These are phyloP conservation scores for Halophytophthora batemanensis DNA, from an alignment of 352 stramenopile genomes.

Conservation along the genomic window DNA sequence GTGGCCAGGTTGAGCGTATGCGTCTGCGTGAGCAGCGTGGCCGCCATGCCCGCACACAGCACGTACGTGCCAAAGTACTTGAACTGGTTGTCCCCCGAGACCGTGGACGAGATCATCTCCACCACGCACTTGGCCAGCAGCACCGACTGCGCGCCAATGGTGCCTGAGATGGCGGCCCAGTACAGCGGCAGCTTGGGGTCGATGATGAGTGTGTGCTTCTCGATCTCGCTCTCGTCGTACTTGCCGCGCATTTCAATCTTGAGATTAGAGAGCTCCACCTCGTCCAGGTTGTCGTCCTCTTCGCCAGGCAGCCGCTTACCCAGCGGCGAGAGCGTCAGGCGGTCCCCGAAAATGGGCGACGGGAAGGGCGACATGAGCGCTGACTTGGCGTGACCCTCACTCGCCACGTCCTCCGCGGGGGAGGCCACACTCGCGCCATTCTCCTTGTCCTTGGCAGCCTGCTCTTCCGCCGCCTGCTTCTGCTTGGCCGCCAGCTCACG, in stretches of 20 bases:
- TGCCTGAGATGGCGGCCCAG: conserved; percentile 84
- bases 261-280: conserved; percentile 48
- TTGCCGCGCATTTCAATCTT: conserved; percentile 49
- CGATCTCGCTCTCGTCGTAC: conserved; percentile 61
- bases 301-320: conserved; percentile 34
- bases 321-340: conserved; percentile 40
- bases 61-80: conserved; percentile 83
- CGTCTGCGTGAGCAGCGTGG: conserved; percentile 76
- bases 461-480: conserved; percentile 20
- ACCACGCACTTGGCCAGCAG: conserved; percentile 83
- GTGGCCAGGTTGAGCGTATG: conserved; percentile 85
- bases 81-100: conserved; percentile 87
- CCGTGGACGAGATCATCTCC: conserved; percentile 78
- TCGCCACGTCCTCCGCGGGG: conserved; percentile 26
- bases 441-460: conserved; percentile 9
- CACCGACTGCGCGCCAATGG: conserved; percentile 78
- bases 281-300: conserved; percentile 53
- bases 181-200: conserved; percentile 85
- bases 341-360: conserved; percentile 60
- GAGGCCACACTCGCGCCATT: conserved; percentile 19
- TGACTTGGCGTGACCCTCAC: conserved; percentile 18
- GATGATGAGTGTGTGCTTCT: conserved; percentile 85
- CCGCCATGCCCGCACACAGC: conserved; percentile 68
- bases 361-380: conserved; percentile 82
- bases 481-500: conserved; percentile 36